A percentile compares a stretch with the other conserved stretches of the same genome.
phyloP scores from a whole-genome alignment of 768 basidiomycete species.

The Collybiopsis confluens region DNA sequence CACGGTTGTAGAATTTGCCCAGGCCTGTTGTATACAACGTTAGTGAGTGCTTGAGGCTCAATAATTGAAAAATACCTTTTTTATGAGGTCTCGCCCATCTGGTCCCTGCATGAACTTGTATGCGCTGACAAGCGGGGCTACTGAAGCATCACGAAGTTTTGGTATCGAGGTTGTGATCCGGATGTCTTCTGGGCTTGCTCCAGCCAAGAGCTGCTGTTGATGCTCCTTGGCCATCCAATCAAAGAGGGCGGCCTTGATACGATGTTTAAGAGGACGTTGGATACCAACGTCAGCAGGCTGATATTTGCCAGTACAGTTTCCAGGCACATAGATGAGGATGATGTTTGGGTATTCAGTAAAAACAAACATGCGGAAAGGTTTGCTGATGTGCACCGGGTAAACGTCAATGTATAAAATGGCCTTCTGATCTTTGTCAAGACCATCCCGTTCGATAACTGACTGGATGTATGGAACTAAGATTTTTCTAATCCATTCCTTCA shows the following conservation, averaged over 20 bases:
- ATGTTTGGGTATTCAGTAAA: conserved; percentile 13
- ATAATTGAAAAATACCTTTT: conserved; percentile 11
- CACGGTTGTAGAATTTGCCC: conserved; percentile 12
- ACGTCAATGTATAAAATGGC: conserved; percentile 20
- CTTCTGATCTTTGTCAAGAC: conserved; percentile 15
- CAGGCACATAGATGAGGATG: conserved; percentile 21
- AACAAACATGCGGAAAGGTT: conserved; percentile 17
- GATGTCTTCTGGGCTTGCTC: conserved; percentile 14
- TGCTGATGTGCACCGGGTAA: conserved; percentile 23
- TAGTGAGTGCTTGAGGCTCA: neutral
- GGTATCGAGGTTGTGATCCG: conserved; percentile 16
- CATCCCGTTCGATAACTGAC: conserved; percentile 7
- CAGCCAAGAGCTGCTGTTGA: conserved; percentile 10
- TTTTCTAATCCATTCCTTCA: conserved; percentile 19
- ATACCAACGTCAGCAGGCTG: conserved; percentile 28
- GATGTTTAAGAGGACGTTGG: conserved; percentile 22
- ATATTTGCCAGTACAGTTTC: conserved; percentile 19
- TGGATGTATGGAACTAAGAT: conserved; percentile 14
- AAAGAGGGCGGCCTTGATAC: conserved; percentile 13
- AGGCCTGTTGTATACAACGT: conserved; percentile 12
- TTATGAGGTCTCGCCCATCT: conserved; percentile 12
- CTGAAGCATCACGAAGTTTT: conserved; percentile 18
- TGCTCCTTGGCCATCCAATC: conserved; percentile 16
- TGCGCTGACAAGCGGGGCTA: conserved; percentile 12
- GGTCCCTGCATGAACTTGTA: conserved; percentile 14